Percentiles rank a stretch among this genome's conserved stretches.
Evolutionary conservation across 140 eudicot genomes (phyloP).

Genomic region (Oenanthe javanica): DNA sequence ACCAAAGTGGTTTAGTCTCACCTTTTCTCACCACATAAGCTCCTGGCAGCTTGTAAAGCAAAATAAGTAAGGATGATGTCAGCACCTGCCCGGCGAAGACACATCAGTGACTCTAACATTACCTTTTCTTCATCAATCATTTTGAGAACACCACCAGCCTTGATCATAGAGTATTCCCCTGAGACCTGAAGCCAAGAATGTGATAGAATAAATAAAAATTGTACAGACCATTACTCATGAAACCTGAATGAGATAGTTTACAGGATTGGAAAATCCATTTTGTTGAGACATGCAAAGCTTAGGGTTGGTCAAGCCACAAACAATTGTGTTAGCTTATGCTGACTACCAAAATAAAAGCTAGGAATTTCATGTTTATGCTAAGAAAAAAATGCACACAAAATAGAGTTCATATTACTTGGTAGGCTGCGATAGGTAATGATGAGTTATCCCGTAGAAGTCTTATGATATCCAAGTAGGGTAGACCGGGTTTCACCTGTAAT

Average conservation of each 20-base stretch:
- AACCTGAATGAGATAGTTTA: not conserved
- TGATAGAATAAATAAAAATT: not conserved
- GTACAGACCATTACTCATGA: not conserved
- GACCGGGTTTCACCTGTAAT: conserved; percentile 80
- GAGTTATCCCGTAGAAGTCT: conserved; percentile 86
- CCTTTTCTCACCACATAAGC: conserved; percentile 81
- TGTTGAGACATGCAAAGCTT: not conserved
- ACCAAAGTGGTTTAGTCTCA: not conserved
- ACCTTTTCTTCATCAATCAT: conserved; percentile 93
- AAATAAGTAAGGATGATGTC: conserved; percentile 90
- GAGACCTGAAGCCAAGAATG: conserved; percentile 52
- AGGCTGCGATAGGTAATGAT: conserved; percentile 92
- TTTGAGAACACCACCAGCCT: conserved; percentile 89
- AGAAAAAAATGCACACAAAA: not conserved
- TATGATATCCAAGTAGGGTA: conserved; percentile 87
- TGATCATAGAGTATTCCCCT: conserved; percentile 97
- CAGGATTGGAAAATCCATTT: not conserved
- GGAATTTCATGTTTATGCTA: not conserved
- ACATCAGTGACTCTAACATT: conserved; percentile 92
- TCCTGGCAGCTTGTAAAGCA: conserved; percentile 82
- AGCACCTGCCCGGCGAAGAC: conserved; percentile 98
- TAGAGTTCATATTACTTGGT: conserved; percentile 45
- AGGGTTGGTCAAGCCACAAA: not conserved
- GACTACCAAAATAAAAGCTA: not conserved
- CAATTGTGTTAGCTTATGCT: not conserved